A percentile compares a stretch with the other conserved stretches of the same genome.
Evolutionary conservation across 495 filamentous ascomycete genomes (phyloP).

Genomic region (Neurospora pannonica): DNA sequence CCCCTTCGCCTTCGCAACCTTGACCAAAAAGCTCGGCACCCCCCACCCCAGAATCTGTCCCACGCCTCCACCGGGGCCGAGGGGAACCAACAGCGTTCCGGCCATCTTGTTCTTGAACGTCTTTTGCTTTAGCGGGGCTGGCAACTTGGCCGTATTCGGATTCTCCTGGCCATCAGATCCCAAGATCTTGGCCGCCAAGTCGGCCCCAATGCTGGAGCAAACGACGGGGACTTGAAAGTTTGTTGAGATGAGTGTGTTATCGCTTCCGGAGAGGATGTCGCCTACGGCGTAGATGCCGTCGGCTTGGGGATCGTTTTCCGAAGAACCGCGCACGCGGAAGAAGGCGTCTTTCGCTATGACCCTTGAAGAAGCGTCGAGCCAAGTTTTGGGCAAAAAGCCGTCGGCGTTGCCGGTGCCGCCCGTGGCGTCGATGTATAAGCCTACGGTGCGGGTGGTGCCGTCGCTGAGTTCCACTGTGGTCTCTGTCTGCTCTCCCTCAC

Average conservation of each 20-base stretch:
- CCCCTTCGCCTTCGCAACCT: slow-evolving; percentile 46
- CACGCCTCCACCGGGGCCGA: slow-evolving; percentile 44
- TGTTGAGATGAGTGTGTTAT: neutral
- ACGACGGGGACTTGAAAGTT: neutral
- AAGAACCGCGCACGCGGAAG: neutral
- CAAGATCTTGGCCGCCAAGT: neutral
- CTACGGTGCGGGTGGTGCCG: slow-evolving; percentile 20
- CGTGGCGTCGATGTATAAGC: slow-evolving; percentile 45
- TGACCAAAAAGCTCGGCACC: slow-evolving; percentile 44
- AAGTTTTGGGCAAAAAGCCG: slow-evolving; percentile 35
- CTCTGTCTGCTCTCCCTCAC: neutral
- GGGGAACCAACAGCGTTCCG: slow-evolving; percentile 34
- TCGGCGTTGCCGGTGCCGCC: slow-evolving; percentile 40
- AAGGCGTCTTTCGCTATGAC: neutral
- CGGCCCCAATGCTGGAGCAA: neutral
- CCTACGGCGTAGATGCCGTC: neutral
- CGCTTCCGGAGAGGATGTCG: slow-evolving; percentile 1
- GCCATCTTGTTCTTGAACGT: slow-evolving; percentile 29
- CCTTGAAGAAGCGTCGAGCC: neutral
- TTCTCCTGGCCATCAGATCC: neutral
- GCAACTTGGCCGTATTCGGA: neutral
- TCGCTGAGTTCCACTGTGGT: slow-evolving; percentile 13
- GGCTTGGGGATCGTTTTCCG: neutral
- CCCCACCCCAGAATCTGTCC: slow-evolving; percentile 39
- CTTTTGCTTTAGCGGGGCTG: neutral